These are phyloP conservation scores for Penicillium lividum DNA, from an alignment of 495 filamentous ascomycete genomes.

Conservation along the genomic window DNA sequence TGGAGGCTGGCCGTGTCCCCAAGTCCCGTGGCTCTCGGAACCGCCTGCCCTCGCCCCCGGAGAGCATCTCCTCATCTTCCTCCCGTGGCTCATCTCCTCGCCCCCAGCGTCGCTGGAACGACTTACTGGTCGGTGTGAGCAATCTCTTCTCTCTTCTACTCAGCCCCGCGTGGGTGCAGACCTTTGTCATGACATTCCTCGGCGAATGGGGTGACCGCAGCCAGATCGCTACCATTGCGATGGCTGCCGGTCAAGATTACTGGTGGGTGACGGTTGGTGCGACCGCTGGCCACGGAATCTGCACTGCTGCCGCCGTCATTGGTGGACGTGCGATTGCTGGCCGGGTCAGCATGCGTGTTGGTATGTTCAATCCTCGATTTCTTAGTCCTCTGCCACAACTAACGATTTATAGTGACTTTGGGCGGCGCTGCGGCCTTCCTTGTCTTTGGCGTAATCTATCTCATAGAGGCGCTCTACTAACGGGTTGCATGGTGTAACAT, in stretches of 20 bases:
- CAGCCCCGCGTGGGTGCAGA: slow-evolving; percentile 97
- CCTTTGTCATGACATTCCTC: slow-evolving; percentile 97
- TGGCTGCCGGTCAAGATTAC: slow-evolving; percentile 97
- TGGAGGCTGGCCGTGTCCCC: slow-evolving; percentile 50
- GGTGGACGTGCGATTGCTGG: slow-evolving; percentile 92
- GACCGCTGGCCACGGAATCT: slow-evolving; percentile 80
- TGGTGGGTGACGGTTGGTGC: slow-evolving; percentile 98
- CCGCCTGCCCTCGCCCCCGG: slow-evolving; percentile 55
- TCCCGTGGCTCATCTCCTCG: slow-evolving; percentile 60
- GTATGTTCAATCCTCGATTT: slow-evolving; percentile 59
- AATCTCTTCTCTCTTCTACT: slow-evolving; percentile 87
- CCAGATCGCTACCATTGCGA: slow-evolving; percentile 97
- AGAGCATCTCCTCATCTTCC: slow-evolving; percentile 55
- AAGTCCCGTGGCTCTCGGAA: slow-evolving; percentile 48
- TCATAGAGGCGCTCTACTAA: slow-evolving; percentile 74
- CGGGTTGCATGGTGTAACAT: slow-evolving; percentile 5
- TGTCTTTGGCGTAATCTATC: slow-evolving; percentile 86
- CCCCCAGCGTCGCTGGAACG: slow-evolving; percentile 39
- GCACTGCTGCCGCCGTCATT: slow-evolving; percentile 90
- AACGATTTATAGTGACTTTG: slow-evolving; percentile 70
- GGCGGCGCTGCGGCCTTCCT: slow-evolving; percentile 93
- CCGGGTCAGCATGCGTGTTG: slow-evolving; percentile 90
- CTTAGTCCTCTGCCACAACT: slow-evolving; percentile 14
- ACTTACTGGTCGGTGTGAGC: slow-evolving; percentile 62
- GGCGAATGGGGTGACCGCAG: slow-evolving; percentile 98